Evolutionary conservation across 176 grass and related monocot genomes (phyloP), one percentile per base, ranked within the genome.

Genomic region (Oryza glumipatula): DNA sequence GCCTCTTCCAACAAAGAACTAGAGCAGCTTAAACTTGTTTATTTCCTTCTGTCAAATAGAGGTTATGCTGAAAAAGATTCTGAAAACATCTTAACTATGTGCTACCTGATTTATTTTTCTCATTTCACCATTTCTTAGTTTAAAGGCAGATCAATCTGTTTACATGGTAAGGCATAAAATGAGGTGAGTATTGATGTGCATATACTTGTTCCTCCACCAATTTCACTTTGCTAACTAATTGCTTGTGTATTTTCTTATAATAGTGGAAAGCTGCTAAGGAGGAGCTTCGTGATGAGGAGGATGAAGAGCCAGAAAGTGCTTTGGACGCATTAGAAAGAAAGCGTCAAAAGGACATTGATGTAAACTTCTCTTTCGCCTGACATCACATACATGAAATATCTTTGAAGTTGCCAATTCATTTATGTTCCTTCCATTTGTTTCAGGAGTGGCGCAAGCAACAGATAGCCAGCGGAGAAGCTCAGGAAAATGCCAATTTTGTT

Each of bases 201-300:
- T 21, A 84, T 76, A 44, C 66, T 79, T 75, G n/a, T 49, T 43
- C 11, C n/a, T 21, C 22, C 48, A 30, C 6, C 9, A 19, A 61
- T 68, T 28, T 80, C 7, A 7, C 38, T 52, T 72, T 30, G 5
- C 46, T 85, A 70, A 92, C 61, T 30, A 48, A 46, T 21, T 22
- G 51, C 11, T 41, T 58, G 75, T 82, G 6, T 30, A 21, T 81
- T 83, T 38, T 30, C 66, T 85, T 44, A 77, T 70, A 84, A 83
- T 71, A 99, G 97, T 99, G 97, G 97, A 99, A 94, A 81, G 97
- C 97, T 76, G 97, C 93, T 82, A 96, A 95, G 80, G 97, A 99
- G 80, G 97, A 99, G 85, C 89, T 98, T 84, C 89, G 91, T 15
- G 84, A 89, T 35, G 92, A 97, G 52, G 82, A 93, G 68, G 94